Evolutionary conservation across 208 protist species (phyloP).

Genomic region (Crithidia thermophila): DNA sequence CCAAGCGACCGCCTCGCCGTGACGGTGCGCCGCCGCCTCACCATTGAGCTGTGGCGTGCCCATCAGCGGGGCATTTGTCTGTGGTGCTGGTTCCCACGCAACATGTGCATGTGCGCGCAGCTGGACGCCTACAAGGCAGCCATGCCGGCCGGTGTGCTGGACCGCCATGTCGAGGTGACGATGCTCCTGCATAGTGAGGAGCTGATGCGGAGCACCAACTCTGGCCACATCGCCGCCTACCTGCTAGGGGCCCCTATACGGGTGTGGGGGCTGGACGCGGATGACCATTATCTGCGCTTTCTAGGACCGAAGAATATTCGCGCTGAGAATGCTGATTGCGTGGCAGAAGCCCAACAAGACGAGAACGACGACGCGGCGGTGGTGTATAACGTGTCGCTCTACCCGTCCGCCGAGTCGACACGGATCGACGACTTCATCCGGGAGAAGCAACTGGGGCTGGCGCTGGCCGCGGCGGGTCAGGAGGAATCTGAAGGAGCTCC

Average conservation of each 20-base stretch:
- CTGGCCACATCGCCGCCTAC: conserved; percentile 82
- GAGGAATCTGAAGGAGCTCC: neutral
- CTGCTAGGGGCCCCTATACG: conserved; percentile 66
- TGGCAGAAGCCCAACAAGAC: neutral
- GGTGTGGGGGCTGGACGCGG: conserved; percentile 72
- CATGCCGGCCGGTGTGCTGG: conserved; percentile 30
- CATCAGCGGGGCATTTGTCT: conserved; percentile 53
- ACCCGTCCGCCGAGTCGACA: conserved; percentile 37
- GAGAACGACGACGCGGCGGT: neutral
- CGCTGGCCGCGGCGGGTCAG: neutral
- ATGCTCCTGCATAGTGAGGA: conserved; percentile 83
- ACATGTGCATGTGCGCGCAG: conserved; percentile 68
- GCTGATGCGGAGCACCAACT: conserved; percentile 85
- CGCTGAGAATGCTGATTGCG: neutral
- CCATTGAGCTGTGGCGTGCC: conserved; percentile 51
- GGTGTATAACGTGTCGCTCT: conserved; percentile 45
- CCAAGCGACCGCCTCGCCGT: conserved; percentile 44
- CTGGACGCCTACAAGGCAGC: conserved; percentile 45
- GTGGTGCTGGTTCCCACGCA: conserved; percentile 77
- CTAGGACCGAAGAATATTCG: conserved; percentile 1
- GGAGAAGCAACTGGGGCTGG: neutral
- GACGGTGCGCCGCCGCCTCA: conserved; percentile 60
- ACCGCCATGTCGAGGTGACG: conserved; percentile 45
- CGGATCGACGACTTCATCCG: conserved; percentile 25
- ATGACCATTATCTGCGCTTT: conserved; percentile 51